Conservation (phyloP, 2,329 filamentous ascomycete genomes). For the Annulohypoxylon truncatum region DNA sequence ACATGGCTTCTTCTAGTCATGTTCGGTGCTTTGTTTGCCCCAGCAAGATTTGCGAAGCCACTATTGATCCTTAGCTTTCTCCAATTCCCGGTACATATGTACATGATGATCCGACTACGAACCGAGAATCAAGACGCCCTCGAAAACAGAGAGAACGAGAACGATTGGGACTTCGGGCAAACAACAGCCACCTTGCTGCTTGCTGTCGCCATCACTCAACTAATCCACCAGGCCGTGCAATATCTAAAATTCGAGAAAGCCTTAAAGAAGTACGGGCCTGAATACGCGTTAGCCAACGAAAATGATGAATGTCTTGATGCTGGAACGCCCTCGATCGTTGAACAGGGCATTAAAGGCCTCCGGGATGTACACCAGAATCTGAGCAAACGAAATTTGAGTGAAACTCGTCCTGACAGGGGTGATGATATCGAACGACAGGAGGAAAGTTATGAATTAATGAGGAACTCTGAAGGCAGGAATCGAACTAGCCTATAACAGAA, state of each 20-base stretch:
- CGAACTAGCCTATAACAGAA: neutral
- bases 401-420: slow-evolving; percentile 9
- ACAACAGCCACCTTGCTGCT: slow-evolving; percentile 42
- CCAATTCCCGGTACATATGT: slow-evolving; percentile 40
- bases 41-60: slow-evolving; percentile 25
- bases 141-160: slow-evolving; percentile 32
- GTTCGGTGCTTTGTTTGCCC: slow-evolving; percentile 25
- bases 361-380: slow-evolving; percentile 3
- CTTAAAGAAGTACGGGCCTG: slow-evolving; percentile 27
- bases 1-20: slow-evolving; percentile 32
- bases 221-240: slow-evolving; percentile 18
- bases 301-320: neutral
- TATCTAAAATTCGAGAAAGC: slow-evolving; percentile 27
- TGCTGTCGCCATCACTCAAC: slow-evolving; percentile 29
- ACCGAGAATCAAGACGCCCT: slow-evolving; percentile 34
- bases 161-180: slow-evolving; percentile 41
- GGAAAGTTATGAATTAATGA: slow-evolving; percentile 31
- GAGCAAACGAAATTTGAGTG: slow-evolving; percentile 11
- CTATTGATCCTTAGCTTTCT: slow-evolving; percentile 31
- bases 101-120: slow-evolving; percentile 40
- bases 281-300: slow-evolving; percentile 19
- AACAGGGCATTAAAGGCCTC: slow-evolving; percentile 21
- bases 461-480: neutral
- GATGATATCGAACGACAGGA: slow-evolving; percentile 6
- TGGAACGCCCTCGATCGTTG: slow-evolving; percentile 10